These are phyloP conservation scores for Geotrichum carabidarum DNA, from an alignment of 1,139 yeast genomes.

Conservation along the genomic window DNA sequence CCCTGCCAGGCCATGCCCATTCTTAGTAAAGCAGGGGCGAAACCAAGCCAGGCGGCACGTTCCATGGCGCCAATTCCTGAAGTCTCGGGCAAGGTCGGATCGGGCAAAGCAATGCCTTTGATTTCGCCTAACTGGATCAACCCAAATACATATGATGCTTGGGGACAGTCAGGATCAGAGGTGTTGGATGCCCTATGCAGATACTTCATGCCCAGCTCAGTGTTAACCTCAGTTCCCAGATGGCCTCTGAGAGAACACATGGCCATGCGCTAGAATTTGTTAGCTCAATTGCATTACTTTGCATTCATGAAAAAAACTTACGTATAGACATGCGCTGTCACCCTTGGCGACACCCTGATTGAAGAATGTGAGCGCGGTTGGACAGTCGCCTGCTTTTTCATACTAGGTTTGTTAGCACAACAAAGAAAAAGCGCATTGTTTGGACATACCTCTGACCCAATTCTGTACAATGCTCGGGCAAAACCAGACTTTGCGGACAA, in stretches of 20 bases:
- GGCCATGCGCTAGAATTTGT: conserved; percentile 34
- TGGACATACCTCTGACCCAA: conserved; percentile 31
- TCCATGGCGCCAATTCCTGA: conserved; percentile 35
- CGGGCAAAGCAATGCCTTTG: conserved; percentile 23
- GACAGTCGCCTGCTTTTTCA: conserved; percentile 22
- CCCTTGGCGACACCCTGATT: conserved; percentile 20
- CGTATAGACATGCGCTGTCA: conserved; percentile 22
- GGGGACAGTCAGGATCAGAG: conserved; percentile 40
- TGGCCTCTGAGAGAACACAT: conserved; percentile 38
- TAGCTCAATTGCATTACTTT: not conserved
- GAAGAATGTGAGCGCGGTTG: conserved; percentile 20
- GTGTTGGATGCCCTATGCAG: conserved; percentile 32
- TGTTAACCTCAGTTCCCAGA: conserved; percentile 30
- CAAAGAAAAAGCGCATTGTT: not conserved
- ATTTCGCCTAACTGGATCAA: conserved; percentile 37
- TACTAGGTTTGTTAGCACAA: conserved; percentile 11
- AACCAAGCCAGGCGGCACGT: conserved; percentile 38
- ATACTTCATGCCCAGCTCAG: conserved; percentile 29
- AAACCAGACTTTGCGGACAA: conserved; percentile 34
- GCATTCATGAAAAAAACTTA: not conserved
- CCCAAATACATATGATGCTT: conserved; percentile 38
- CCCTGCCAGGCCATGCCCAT: conserved; percentile 42
- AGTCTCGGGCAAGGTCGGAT: conserved; percentile 19
- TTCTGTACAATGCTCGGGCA: conserved; percentile 37
- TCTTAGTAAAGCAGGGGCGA: conserved; percentile 40